Evolutionary conservation across 2,329 filamentous ascomycete species (phyloP).

Genomic region (Colletotrichum spaethianum): DNA sequence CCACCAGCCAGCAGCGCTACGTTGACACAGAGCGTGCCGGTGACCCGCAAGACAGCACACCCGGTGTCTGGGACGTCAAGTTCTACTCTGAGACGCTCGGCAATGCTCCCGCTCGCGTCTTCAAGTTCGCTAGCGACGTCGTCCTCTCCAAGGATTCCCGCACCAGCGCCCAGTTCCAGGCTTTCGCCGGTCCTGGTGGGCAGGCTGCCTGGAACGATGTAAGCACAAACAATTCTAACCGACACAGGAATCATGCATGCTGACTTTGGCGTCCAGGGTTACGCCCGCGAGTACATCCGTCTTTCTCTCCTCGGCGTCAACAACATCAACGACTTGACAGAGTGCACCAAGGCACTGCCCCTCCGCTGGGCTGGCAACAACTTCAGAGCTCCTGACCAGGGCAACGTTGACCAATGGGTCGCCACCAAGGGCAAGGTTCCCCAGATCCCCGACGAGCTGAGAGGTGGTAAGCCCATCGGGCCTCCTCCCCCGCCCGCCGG

Average conservation of each 20-base stretch:
- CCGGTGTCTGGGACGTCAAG: slow-evolving; percentile 66
- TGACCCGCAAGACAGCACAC: slow-evolving; percentile 65
- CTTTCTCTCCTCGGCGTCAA: slow-evolving; percentile 68
- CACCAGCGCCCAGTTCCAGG: slow-evolving; percentile 54
- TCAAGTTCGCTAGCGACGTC: slow-evolving; percentile 59
- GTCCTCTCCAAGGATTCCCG: slow-evolving; percentile 53
- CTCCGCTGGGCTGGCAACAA: slow-evolving; percentile 37
- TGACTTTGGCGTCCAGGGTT: slow-evolving; percentile 51
- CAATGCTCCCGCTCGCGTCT: slow-evolving; percentile 53
- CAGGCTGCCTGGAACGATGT: slow-evolving; percentile 59
- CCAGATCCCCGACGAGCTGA: slow-evolving; percentile 12
- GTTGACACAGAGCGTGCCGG: slow-evolving; percentile 56
- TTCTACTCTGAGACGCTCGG: slow-evolving; percentile 62
- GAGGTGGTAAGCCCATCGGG: slow-evolving; percentile 12
- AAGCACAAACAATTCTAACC: slow-evolving; percentile 35
- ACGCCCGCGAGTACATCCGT: slow-evolving; percentile 66
- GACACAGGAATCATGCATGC: not conserved
- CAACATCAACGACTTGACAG: slow-evolving; percentile 68
- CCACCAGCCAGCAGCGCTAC: slow-evolving; percentile 63
- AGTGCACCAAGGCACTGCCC: slow-evolving; percentile 68
- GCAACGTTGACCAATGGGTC: slow-evolving; percentile 34
- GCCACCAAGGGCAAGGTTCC: slow-evolving; percentile 13
- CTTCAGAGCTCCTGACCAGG: slow-evolving; percentile 31
- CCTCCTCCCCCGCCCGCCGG: not conserved
- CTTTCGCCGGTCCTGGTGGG: slow-evolving; percentile 51